Conservation (phyloP, 192 early-diverging fungal species). For the Funneliformis mosseae region DNA sequence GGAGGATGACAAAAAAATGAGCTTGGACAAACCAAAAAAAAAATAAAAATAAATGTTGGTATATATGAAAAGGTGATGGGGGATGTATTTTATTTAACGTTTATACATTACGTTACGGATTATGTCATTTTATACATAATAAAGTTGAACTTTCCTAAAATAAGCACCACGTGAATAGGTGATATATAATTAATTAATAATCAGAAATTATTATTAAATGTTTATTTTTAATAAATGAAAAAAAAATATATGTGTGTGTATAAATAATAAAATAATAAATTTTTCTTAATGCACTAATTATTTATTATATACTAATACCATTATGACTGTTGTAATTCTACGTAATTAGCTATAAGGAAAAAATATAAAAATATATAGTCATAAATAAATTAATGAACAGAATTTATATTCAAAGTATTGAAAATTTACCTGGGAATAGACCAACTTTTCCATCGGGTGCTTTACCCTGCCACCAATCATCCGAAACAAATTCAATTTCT, state of each 20-base stretch:
- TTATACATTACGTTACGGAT: not conserved
- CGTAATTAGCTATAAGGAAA: slow-evolving; percentile 19
- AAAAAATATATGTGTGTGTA: too few relatives aligned
- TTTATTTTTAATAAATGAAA: too few relatives aligned
- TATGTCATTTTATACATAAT: not conserved
- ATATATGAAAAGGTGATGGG: too few relatives aligned
- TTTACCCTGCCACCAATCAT: slow-evolving; percentile 93
- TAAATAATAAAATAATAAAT: too few relatives aligned
- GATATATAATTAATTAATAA: too few relatives aligned
- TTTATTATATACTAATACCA: not conserved
- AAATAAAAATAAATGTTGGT: not conserved
- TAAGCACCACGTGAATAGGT: not conserved
- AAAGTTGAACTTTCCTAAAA: not conserved
- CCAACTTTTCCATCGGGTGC: slow-evolving; percentile 56
- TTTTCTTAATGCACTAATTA: not conserved
- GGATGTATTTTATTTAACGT: not conserved
- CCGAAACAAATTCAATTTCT: slow-evolving; percentile 78
- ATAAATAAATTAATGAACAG: not conserved
- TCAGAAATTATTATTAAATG: too few relatives aligned
- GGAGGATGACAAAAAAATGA: not conserved
- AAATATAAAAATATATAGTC: not conserved
- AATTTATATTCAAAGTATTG: too few relatives aligned
- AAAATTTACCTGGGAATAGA: slow-evolving; percentile 78
- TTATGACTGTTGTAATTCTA: not conserved
- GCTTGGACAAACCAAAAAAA: not conserved